phyloP scores from a whole-genome alignment of 352 stramenopile species.

The Phytopythium sindhum region DNA sequence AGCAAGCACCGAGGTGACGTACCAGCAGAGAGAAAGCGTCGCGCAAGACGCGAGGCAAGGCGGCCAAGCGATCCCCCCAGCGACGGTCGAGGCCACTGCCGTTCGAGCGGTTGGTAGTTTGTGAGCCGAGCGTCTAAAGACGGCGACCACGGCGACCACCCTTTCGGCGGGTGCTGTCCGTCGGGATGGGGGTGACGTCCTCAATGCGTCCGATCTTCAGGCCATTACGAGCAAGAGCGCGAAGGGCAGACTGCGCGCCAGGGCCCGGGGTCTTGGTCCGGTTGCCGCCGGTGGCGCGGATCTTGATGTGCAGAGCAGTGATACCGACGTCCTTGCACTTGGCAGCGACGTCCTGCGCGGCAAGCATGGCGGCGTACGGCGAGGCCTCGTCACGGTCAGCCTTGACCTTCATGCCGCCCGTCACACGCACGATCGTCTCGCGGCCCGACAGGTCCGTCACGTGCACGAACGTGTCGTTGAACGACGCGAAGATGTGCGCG shows the following conservation, averaged over 20 bases:
- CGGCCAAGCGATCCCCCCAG: constrained; percentile 1
- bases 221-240: constrained; percentile 98
- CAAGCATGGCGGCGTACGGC: constrained; percentile 99
- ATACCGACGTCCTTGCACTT: constrained; percentile 98
- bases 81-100: constrained; percentile 11
- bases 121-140: constrained; percentile 85
- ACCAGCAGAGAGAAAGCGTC: not conserved
- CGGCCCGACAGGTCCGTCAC: constrained; percentile 99
- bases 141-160: constrained; percentile 98
- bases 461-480: constrained; percentile 99
- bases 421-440: constrained; percentile 99
- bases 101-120: constrained; percentile 8
- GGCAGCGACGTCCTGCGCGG: constrained; percentile 98
- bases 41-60: not conserved
- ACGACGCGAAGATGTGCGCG: constrained; percentile 99
- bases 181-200: constrained; percentile 99
- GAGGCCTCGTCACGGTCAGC: constrained; percentile 99
- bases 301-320: constrained; percentile 99
- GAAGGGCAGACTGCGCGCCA: constrained; percentile 97
- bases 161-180: constrained; percentile 98
- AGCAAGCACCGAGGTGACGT: not conserved
- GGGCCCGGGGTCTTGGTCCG: constrained; percentile 98
- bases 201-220: constrained; percentile 99
- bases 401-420: constrained; percentile 99
- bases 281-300: constrained; percentile 98